Conservation (phyloP, 768 basidiomycete species). For the Mycena filopes region DNA sequence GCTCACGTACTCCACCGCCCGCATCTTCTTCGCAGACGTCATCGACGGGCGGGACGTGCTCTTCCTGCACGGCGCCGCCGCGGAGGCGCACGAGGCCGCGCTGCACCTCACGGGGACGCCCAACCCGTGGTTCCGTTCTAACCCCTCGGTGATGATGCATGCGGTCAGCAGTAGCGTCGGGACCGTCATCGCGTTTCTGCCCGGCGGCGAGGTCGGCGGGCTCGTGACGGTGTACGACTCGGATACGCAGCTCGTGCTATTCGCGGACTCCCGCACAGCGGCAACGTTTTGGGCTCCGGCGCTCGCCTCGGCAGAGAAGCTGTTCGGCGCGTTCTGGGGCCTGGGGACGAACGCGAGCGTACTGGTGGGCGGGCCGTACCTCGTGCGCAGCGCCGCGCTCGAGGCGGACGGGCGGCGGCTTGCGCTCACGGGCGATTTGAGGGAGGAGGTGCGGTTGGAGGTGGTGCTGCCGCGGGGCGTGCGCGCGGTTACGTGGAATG, state of each 20-base stretch:
- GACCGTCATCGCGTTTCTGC: constrained; percentile 63
- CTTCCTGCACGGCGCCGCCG: constrained; percentile 66
- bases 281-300: constrained; percentile 83
- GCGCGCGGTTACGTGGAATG: constrained; percentile 78
- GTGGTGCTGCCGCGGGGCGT: constrained; percentile 72
- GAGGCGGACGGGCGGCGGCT: constrained; percentile 54
- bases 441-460: constrained; percentile 64
- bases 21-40: constrained; percentile 72
- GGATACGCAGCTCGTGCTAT: constrained; percentile 73
- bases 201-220: constrained; percentile 67
- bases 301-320: constrained; percentile 49
- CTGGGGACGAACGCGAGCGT: constrained; percentile 78
- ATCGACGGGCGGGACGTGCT: constrained; percentile 72
- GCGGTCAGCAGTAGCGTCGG: constrained; percentile 37
- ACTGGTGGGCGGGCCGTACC: constrained; percentile 73
- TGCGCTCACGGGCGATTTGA: constrained; percentile 77
- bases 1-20: constrained; percentile 77
- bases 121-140: constrained; percentile 42
- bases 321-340: constrained; percentile 73
- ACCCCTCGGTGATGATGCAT: constrained; percentile 38
- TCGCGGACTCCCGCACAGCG: constrained; percentile 71
- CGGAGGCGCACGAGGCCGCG: constrained; percentile 65
- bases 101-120: constrained; percentile 59
- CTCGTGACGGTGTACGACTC: constrained; percentile 76
- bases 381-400: constrained; percentile 67